phyloP scores from a whole-genome alignment of 2,329 filamentous ascomycete genomes.

The Corynespora cassiicola region DNA sequence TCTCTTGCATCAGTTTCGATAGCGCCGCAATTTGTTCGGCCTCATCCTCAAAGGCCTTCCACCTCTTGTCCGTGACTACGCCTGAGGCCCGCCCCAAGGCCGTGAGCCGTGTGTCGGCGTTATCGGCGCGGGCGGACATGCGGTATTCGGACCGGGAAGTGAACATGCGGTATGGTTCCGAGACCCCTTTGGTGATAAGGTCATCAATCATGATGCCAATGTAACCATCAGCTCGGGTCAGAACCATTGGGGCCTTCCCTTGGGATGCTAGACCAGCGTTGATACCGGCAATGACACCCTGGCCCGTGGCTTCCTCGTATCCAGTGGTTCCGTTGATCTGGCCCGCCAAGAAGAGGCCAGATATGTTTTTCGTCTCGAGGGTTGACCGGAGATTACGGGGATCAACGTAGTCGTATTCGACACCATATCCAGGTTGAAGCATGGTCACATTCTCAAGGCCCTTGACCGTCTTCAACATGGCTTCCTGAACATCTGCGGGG shows the following conservation, averaged over 20 bases:
- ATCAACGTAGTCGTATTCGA: conserved; percentile 98
- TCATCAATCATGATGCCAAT: conserved; percentile 99
- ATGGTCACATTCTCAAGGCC: conserved; percentile 89
- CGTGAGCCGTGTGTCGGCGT: conserved; percentile 88
- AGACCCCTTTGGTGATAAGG: conserved; percentile 93
- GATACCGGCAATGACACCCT: conserved; percentile 90
- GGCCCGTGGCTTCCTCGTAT: conserved; percentile 95
- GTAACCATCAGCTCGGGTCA: conserved; percentile 87
- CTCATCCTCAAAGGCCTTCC: conserved; percentile 72
- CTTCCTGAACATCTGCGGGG: conserved; percentile 83
- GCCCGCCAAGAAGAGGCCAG: conserved; percentile 87
- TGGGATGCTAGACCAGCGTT: conserved; percentile 87
- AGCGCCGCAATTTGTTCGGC: conserved; percentile 72
- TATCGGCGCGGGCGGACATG: conserved; percentile 90
- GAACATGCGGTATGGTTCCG: conserved; percentile 98
- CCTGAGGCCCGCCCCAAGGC: conserved; percentile 77
- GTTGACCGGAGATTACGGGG: conserved; percentile 87
- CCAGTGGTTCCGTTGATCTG: conserved; percentile 99
- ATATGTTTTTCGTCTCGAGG: conserved; percentile 90
- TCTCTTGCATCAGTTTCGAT: conserved; percentile 63
- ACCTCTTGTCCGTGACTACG: conserved; percentile 79
- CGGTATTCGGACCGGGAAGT: conserved; percentile 95
- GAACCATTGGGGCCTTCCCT: conserved; percentile 67
- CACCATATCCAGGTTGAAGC: conserved; percentile 94
- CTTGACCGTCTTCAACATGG: conserved; percentile 83